Evolutionary conservation across 768 basidiomycete genomes (phyloP).

Genomic region (Tylopilus sp.): DNA sequence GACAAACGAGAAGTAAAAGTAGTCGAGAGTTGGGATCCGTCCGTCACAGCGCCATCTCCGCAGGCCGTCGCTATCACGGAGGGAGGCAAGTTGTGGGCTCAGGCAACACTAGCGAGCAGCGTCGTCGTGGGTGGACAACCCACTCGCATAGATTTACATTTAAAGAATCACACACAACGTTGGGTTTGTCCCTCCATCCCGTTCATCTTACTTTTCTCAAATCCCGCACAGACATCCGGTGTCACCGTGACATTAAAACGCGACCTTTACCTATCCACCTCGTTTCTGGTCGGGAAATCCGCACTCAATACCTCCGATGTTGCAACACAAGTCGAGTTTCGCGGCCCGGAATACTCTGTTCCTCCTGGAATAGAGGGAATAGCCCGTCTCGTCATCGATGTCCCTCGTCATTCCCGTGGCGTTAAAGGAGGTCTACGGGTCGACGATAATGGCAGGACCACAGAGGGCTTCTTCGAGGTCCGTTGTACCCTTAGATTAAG

Average conservation of each 20-base stretch:
- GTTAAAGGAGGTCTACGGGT: slow-evolving; percentile 59
- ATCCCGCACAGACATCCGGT: slow-evolving; percentile 56
- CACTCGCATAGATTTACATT: slow-evolving; percentile 69
- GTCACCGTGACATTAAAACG: slow-evolving; percentile 60
- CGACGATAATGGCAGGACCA: slow-evolving; percentile 43
- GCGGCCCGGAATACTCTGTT: slow-evolving; percentile 71
- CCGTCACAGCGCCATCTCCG: slow-evolving; percentile 36
- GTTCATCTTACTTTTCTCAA: slow-evolving; percentile 1
- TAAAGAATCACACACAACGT: slow-evolving; percentile 79
- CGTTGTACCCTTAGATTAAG: slow-evolving; percentile 58
- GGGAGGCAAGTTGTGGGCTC: slow-evolving; percentile 76
- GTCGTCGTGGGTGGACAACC: slow-evolving; percentile 65
- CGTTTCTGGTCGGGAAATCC: slow-evolving; percentile 19
- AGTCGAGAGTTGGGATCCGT: slow-evolving; percentile 48
- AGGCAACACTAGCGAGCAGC: slow-evolving; percentile 61
- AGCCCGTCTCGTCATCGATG: slow-evolving; percentile 75
- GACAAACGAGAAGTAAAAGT: slow-evolving; percentile 61
- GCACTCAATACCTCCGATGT: slow-evolving; percentile 58
- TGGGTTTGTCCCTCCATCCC: slow-evolving; percentile 47
- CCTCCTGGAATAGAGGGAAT: slow-evolving; percentile 74
- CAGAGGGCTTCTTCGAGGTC: slow-evolving; percentile 66
- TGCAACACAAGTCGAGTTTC: slow-evolving; percentile 64
- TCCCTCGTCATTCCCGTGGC: slow-evolving; percentile 63
- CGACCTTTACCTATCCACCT: slow-evolving; percentile 52
- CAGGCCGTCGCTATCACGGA: slow-evolving; percentile 70